phyloP scores from a whole-genome alignment of 2,329 filamentous ascomycete genomes.

The Penicillium sp. region DNA sequence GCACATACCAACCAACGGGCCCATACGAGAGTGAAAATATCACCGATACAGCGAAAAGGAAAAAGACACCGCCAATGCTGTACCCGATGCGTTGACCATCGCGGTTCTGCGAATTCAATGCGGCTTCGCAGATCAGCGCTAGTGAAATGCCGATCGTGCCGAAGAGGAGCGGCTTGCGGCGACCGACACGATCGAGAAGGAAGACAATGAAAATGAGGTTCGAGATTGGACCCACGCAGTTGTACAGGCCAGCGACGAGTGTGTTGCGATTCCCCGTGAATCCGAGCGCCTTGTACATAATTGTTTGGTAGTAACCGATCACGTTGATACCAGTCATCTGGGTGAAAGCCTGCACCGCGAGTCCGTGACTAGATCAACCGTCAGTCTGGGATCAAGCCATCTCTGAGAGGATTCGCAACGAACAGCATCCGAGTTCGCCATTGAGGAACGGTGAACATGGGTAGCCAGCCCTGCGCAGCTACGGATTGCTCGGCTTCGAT shows the following conservation, averaged over 20 bases:
- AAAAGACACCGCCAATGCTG: constrained; percentile 66
- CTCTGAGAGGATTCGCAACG: constrained; percentile 9
- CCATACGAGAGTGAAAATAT: constrained; percentile 65
- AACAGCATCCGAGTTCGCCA: constrained; percentile 62
- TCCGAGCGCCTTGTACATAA: constrained; percentile 52
- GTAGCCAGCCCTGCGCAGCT: constrained; percentile 48
- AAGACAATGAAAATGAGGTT: constrained; percentile 58
- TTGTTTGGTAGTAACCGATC: constrained; percentile 48
- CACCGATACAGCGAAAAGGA: constrained; percentile 65
- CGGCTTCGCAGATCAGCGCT: constrained; percentile 63
- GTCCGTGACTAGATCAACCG: constrained; percentile 52
- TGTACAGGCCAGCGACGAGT: constrained; percentile 64
- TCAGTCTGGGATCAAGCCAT: constrained; percentile 11
- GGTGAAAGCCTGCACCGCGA: constrained; percentile 66
- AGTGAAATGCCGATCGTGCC: constrained; percentile 60
- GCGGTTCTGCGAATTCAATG: constrained; percentile 57
- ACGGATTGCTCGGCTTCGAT: constrained; percentile 63
- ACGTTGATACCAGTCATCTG: constrained; percentile 55
- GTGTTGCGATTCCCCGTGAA: constrained; percentile 59
- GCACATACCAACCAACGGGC: constrained; percentile 43
- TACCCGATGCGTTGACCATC: constrained; percentile 49
- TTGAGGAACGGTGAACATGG: constrained; percentile 48
- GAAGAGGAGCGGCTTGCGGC: constrained; percentile 57
- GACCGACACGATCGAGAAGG: constrained; percentile 58
- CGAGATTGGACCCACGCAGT: constrained; percentile 56